phyloP scores from a whole-genome alignment of 495 filamentous ascomycete species.

The Pseudevernia furfuracea region DNA sequence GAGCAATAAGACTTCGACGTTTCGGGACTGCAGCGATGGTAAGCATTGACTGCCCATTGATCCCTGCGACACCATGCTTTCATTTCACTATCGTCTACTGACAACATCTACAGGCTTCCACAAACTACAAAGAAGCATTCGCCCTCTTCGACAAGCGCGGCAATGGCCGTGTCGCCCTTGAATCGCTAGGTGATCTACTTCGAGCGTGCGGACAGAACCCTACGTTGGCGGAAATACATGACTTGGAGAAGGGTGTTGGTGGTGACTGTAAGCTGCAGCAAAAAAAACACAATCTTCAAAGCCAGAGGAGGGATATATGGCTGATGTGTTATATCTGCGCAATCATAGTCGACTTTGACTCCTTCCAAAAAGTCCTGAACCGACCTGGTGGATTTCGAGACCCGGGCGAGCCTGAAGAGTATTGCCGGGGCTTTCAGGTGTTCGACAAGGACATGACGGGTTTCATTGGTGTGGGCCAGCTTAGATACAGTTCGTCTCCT shows the following conservation, averaged over 20 bases:
- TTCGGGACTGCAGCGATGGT: slow-evolving; percentile 4
- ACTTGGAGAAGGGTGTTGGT: slow-evolving; percentile 80
- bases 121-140: slow-evolving; percentile 99
- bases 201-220: slow-evolving; percentile 97
- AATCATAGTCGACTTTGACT: slow-evolving; percentile 84
- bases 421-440: slow-evolving; percentile 95
- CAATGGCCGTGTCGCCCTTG: slow-evolving; percentile 76
- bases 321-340: not conserved
- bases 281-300: too few species aligned
- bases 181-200: slow-evolving; percentile 84
- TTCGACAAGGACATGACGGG: slow-evolving; percentile 99
- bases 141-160: slow-evolving; percentile 98
- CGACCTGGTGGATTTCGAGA: slow-evolving; percentile 96
- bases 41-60: not conserved
- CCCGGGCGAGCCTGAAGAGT: slow-evolving; percentile 93
- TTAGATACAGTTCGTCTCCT: slow-evolving; percentile 66
- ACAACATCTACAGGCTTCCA: slow-evolving; percentile 64
- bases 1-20: not conserved
- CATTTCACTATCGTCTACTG: not conserved
- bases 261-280: slow-evolving; percentile 63
- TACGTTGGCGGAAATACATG: slow-evolving; percentile 81
- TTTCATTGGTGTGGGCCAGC: slow-evolving; percentile 92
- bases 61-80: too few species aligned
- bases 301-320: not conserved
- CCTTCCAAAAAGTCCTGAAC: slow-evolving; percentile 91